Evolutionary conservation across 2,329 filamentous ascomycete genomes (phyloP).

Genomic region (Salinomyces thailandicus): DNA sequence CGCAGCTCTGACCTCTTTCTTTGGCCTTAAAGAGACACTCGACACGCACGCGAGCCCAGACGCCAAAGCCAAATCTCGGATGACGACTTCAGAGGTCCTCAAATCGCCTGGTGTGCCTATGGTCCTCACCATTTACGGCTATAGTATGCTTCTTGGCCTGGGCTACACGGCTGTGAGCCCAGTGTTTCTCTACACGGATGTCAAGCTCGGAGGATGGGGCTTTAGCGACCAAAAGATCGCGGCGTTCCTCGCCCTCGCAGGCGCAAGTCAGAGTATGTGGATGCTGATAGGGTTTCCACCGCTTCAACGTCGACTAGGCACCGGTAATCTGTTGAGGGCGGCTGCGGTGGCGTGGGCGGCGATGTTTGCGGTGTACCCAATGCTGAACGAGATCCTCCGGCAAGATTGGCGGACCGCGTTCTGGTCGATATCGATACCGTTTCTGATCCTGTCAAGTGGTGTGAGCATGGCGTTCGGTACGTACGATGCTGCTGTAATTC

Average conservation of each 20-base stretch:
- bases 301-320: constrained; percentile 56
- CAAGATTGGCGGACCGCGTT: constrained; percentile 39
- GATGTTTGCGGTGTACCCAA: constrained; percentile 47
- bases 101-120: constrained; percentile 53
- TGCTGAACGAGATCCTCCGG: constrained; percentile 48
- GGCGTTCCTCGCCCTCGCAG: constrained; percentile 52
- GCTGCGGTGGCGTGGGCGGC: constrained; percentile 53
- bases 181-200: constrained; percentile 56
- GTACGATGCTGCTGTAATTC: too few species aligned
- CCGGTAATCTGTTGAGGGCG: constrained; percentile 50
- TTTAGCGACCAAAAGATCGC: constrained; percentile 56
- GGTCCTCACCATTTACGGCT: constrained; percentile 55
- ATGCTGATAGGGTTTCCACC: constrained; percentile 59
- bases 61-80: constrained; percentile 17
- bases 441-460: constrained; percentile 48
- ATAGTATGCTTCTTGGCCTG: constrained; percentile 59
- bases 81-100: constrained; percentile 47
- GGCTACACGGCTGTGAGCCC: constrained; percentile 61
- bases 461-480: constrained; percentile 58
- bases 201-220: constrained; percentile 53
- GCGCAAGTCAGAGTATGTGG: constrained; percentile 59
- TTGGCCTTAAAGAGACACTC: constrained; percentile 47
- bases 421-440: constrained; percentile 42
- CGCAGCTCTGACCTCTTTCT: constrained; percentile 40
- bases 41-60: constrained; percentile 7